Evolutionary conservation across 495 filamentous ascomycete species (phyloP).

Genomic region (Rusavskia elegans): DNA sequence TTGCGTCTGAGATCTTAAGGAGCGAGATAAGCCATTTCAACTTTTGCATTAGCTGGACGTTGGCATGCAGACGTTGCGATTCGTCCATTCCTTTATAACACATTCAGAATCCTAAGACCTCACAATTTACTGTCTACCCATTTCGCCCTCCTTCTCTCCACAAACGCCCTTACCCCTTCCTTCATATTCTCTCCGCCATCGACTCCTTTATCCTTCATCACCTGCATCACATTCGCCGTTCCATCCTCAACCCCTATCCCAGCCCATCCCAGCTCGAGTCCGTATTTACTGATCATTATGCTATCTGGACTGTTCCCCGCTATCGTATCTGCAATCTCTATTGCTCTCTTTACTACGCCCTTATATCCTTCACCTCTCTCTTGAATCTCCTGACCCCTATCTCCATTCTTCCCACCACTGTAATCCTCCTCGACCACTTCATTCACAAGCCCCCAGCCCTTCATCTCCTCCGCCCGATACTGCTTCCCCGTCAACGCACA

Average conservation of each 20-base stretch:
- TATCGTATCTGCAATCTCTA: conserved; percentile 33
- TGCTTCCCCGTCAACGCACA: conserved; percentile 48
- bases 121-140: conserved; percentile 66
- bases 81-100: too few species aligned
- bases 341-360: conserved; percentile 26
- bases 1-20: too few species aligned
- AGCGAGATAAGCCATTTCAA: too few species aligned
- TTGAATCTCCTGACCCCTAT: conserved; percentile 25
- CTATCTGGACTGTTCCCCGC: conserved; percentile 53
- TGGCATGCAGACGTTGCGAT: too few species aligned
- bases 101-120: not conserved
- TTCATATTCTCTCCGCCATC: conserved; percentile 55
- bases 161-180: conserved; percentile 66
- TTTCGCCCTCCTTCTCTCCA: conserved; percentile 55
- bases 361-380: conserved; percentile 20
- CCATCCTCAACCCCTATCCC: conserved; percentile 48
- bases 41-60: too few species aligned
- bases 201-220: conserved; percentile 23
- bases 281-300: conserved; percentile 48
- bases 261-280: conserved; percentile 53
- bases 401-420: conserved; percentile 23
- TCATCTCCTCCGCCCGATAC: conserved; percentile 40
- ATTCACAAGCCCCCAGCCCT: conserved; percentile 57
- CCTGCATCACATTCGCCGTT: conserved; percentile 35
- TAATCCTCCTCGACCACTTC: conserved; percentile 25